phyloP scores from a whole-genome alignment of 1,284 basidiomycete genomes.

The Vanrija humicola region DNA sequence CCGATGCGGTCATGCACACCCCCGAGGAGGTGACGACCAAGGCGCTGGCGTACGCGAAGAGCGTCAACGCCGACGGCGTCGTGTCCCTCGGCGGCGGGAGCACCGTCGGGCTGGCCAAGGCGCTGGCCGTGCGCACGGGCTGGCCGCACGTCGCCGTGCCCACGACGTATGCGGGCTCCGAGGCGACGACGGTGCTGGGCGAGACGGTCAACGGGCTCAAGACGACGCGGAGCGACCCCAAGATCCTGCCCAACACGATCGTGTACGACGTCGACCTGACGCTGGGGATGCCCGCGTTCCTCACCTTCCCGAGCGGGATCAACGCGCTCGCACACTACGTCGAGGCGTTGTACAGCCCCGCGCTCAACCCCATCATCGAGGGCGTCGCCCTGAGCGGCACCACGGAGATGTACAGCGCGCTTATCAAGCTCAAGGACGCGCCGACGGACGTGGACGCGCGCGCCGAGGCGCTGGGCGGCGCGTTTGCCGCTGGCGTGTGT shows the following conservation, averaged over 20 bases:
- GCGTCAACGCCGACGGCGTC: conserved; percentile 49
- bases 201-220: conserved; percentile 52
- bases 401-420: conserved; percentile 42
- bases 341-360: conserved; percentile 50
- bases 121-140: conserved; percentile 50
- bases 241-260: conserved; percentile 52
- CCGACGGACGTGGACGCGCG: conserved; percentile 47
- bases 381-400: conserved; percentile 52
- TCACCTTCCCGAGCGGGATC: conserved; percentile 52
- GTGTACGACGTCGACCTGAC: conserved; percentile 54
- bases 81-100: conserved; percentile 52
- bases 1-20: conserved; percentile 53
- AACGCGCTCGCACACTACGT: conserved; percentile 55
- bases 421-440: conserved; percentile 45
- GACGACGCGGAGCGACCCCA: conserved; percentile 50
- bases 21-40: conserved; percentile 51
- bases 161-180: conserved; percentile 54
- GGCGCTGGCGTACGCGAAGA: conserved; percentile 30
- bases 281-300: conserved; percentile 48
- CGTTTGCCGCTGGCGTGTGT: conserved; percentile 51
- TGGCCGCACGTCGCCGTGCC: conserved; percentile 53
- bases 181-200: conserved; percentile 53
- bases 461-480: conserved; percentile 51
- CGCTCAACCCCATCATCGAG: conserved; percentile 52
- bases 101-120: conserved; percentile 53